Conservation (phyloP, 2,329 filamentous ascomycete species). For the Hymenoscyphus linearis region DNA sequence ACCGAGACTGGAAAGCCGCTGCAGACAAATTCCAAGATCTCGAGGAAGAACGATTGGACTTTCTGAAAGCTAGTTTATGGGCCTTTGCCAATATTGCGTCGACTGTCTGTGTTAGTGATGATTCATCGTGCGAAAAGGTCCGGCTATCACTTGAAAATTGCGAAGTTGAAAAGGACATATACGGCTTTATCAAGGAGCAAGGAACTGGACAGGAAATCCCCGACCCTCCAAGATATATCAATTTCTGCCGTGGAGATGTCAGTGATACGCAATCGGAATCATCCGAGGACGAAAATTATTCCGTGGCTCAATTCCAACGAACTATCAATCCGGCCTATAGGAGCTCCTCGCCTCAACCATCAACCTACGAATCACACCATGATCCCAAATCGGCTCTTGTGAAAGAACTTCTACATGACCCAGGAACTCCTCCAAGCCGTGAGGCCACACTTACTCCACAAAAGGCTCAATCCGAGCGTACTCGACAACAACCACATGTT, state of each 20-base stretch:
- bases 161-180: conserved; percentile 94
- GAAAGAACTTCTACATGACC: conserved; percentile 58
- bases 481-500: conserved; percentile 17
- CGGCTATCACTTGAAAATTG: conserved; percentile 88
- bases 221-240: conserved; percentile 95
- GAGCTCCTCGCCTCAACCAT: conserved; percentile 92
- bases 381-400: conserved; percentile 73
- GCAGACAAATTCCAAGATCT: conserved; percentile 99
- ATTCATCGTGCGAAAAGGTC: conserved; percentile 94
- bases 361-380: conserved; percentile 86
- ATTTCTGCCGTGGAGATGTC: conserved; percentile 88
- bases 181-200: conserved; percentile 76
- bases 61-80: conserved; percentile 97
- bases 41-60: conserved; percentile 94
- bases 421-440: conserved; percentile 35
- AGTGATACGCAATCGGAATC: conserved; percentile 75
- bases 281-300: conserved; percentile 85
- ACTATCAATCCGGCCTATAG: conserved; percentile 95
- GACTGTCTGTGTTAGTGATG: conserved; percentile 95
- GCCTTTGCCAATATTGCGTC: conserved; percentile 96
- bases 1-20: conserved; percentile 95
- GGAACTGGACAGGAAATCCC: conserved; percentile 97
- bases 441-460: conserved; percentile 50
- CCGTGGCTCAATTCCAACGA: conserved; percentile 90
- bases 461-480: conserved; percentile 34